phyloP scores from a whole-genome alignment of 2,329 filamentous ascomycete genomes.

The Talaromyces marneffei region DNA sequence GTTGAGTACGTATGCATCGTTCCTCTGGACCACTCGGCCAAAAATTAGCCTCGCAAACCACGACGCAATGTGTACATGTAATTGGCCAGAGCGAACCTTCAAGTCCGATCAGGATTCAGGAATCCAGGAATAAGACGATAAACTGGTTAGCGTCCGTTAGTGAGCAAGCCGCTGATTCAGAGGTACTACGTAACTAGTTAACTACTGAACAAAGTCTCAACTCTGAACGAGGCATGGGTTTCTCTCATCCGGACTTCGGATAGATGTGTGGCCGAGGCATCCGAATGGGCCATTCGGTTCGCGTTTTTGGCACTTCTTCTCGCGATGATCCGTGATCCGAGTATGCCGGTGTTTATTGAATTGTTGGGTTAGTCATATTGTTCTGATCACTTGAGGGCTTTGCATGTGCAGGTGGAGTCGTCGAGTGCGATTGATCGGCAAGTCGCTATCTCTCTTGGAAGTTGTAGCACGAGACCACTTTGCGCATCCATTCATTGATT shows the following conservation, averaged over 20 bases:
- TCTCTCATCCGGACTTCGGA: not conserved
- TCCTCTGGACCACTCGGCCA: no score
- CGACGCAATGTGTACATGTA: not conserved
- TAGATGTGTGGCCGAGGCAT: not conserved
- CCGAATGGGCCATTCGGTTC: not conserved
- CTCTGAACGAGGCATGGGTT: not conserved
- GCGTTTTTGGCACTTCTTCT: not conserved
- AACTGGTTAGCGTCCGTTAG: not conserved
- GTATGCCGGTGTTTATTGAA: no score
- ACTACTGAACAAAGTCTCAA: no score
- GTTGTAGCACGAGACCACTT: not conserved
- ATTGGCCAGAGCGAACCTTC: not conserved
- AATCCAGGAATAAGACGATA: not conserved
- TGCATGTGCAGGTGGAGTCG: not conserved
- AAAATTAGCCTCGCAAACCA: not conserved
- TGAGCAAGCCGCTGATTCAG: conserved; percentile 2
- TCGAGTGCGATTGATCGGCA: not conserved
- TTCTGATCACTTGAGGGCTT: not conserved
- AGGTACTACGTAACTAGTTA: not conserved
- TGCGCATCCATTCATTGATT: no score
- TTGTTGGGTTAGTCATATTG: no score
- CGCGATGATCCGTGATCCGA: not conserved
- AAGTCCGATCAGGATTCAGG: not conserved
- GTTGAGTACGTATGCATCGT: not conserved
- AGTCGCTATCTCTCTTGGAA: no score